Base-by-base conservation (phyloP, 495 filamentous ascomycete genomes). In the Penicillium simplicissimum region DNA sequence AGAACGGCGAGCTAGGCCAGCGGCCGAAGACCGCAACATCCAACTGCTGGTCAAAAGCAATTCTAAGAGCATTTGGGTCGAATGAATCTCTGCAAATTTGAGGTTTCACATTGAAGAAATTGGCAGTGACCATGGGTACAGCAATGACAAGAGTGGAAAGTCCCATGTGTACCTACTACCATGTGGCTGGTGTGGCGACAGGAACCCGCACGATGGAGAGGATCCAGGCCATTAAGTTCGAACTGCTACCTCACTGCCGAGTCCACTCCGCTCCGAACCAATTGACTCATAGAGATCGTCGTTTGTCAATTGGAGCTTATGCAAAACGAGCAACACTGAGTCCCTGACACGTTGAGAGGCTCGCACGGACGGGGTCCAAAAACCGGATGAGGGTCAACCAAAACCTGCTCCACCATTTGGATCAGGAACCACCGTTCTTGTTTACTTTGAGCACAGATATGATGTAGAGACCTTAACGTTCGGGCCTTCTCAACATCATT, bases 371-470 rank as follows among this genome's bases (percentile, higher is more conserved):
- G 36, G 55, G 15, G 49, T 23, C 34, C 23, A 33, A 63, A 62
- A 63, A n/a, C 61, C 55, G 61, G 61, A 55, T 63, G 55, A 36
- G 35, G 4, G 35, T 55, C 31, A 19, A 37, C 33, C 28, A 62
- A 62, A 66, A 60, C 56, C 64, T 59, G 55, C 52, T 66, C 56
- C 56, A 48, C 14, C 49, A 28, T 52, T 23, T 35, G 23, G 52
- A 57, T 66, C 55, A 64, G 58, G 53, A 60, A 57, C 58, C 49
- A 52, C 8, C 47, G 1, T 35, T 11, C 33, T 52, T 14, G 49
- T 52, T 33, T 35, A 17, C 8, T n/a, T n/a, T 28, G 47, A 13
- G 10, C 48, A 52, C 37, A 43, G 52, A 21, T 17, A 14, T 57
- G n/a, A 61, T 57, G 53, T 31, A 64, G 48, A 64, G 4, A 36